Base-by-base conservation (phyloP, 1,284 basidiomycete genomes). In the Cryptococcus wingfieldii region DNA sequence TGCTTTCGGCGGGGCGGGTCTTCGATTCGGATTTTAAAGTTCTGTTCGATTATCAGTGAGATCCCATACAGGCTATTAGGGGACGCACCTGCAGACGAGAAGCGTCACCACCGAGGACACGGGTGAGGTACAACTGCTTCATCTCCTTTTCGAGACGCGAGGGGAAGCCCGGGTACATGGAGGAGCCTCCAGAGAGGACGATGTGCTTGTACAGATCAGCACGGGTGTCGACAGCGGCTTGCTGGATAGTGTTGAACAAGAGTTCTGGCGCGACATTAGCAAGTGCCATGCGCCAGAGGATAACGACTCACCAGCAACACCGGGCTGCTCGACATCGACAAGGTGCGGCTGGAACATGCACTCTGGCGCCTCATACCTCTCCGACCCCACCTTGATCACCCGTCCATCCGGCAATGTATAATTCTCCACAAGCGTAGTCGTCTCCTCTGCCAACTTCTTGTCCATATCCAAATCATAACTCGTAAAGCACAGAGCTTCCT, bases 311-410 rank as follows among this genome's bases (percentile, higher is more conserved):
- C 89, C 89, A 77, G 94, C 95, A 54, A 98, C 87, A 53, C 96
- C 96, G 2, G 92, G 90, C 73, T 98, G 94, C 75, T 98, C 96
- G 56, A 98, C 82, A 65, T 98, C 96, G 52, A 98, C 92, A 8
- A 99, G 83, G 77, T 97, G 91, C 25, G 96, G 96, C 78, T 99
- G 94, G 87, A 99, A 98, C 90, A 98, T 93, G 80, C 96, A 98
- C 78, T 98, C 96, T 12, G 96, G 96, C n/a, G 95, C 96, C 78
- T 97, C 92, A 75, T 97, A 99, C n/a, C 96, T 87, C 76, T 99
- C 96, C 2, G 91, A 92, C 27, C 95, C 96, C 54, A 98, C 91
- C 81, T 96, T 97, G 83, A 98, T 97, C 34, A 83, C 84, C 46
- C 96, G 88, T 2, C 96, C 96, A 70, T 98, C 95, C 2, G 96